Base-by-base conservation (phyloP, 768 basidiomycete species). In the Boletus pseudo-olivaceus region DNA sequence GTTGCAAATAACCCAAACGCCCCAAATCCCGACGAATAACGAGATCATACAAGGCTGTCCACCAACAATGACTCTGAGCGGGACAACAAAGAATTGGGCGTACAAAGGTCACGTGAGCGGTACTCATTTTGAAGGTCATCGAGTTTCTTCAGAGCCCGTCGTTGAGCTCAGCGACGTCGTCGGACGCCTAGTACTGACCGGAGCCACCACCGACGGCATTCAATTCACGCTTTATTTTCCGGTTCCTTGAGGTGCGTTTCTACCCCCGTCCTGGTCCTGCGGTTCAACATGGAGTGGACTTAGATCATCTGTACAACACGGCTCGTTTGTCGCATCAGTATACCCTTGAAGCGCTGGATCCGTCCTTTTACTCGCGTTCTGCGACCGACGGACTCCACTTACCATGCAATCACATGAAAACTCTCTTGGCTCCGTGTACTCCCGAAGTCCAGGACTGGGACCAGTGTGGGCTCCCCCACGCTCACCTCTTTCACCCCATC, bases 401-500 rank as follows among this genome's bases (percentile, higher is more conserved):
- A 39, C 46, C 49, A 62, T 64, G 60, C 48, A 47, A n/a, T 54
- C 60, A 32, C 59, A 55, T 47, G 59, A 37, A 46, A 47, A 26
- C 49, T 63, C 62, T 45, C 37, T 41, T 53, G 39, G 34, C 32
- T 60, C 61, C 4, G 23, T 41, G 10, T 33, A 46, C 51, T 49
- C 62, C 20, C 56, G 51, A 26, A 61, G 51, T 46, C 49, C 55
- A 14, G 51, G 44, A 19, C 49, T 53, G 15, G 51, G 47, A 1
- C 47, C 51, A 3, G 55, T 29, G 67, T 87, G 88, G 87, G 75
- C 73, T 4, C 82, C 81, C 7, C 88, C 88, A 54, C 86, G 82
- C 63, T 69, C 85, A 23, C 91, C 90, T 4, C 73, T 93, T 8
- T 71, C 89, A 4, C 90, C 91, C 5, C 80, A 88, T 60, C 78